Percentiles rank a stretch among this genome's conserved stretches.
These are phyloP conservation scores for Xenoacremonium recifei DNA, from an alignment of 2,329 filamentous ascomycete species.

Conservation along the genomic window DNA sequence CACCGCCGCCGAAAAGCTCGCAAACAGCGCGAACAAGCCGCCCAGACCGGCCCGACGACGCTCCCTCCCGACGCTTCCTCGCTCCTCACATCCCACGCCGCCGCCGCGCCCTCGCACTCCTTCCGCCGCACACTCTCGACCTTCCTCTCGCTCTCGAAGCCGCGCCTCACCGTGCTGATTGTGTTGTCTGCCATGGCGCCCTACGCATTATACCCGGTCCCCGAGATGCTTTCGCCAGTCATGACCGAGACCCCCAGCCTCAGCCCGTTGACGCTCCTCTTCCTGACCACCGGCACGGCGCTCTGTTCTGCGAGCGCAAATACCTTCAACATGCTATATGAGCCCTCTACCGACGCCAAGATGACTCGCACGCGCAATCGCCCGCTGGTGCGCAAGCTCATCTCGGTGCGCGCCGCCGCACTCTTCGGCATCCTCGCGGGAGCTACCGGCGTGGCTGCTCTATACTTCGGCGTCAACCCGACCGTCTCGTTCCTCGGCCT, in stretches of 20 bases:
- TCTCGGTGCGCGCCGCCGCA: slow-evolving; percentile 69
- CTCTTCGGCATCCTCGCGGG: slow-evolving; percentile 78
- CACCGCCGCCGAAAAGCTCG: slow-evolving; percentile 35
- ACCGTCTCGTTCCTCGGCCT: slow-evolving; percentile 85
- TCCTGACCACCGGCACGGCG: slow-evolving; percentile 85
- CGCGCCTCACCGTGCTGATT: slow-evolving; percentile 86
- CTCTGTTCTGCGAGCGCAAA: slow-evolving; percentile 91
- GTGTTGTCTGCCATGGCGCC: slow-evolving; percentile 87
- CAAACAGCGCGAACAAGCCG: slow-evolving; percentile 20
- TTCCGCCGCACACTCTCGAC: slow-evolving; percentile 69
- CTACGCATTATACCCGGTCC: slow-evolving; percentile 91
- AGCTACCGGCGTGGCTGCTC: slow-evolving; percentile 62
- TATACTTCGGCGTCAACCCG: slow-evolving; percentile 91
- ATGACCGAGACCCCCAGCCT: slow-evolving; percentile 71
- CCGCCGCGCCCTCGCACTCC: slow-evolving; percentile 48
- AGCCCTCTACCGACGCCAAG: slow-evolving; percentile 82
- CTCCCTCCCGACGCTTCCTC: slow-evolving; percentile 54
- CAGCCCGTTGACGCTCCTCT: slow-evolving; percentile 86
- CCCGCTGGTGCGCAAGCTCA: slow-evolving; percentile 78
- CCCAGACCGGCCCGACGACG: slow-evolving; percentile 20
- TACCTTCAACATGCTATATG: slow-evolving; percentile 95
- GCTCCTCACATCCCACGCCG: slow-evolving; percentile 51
- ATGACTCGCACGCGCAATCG: slow-evolving; percentile 94
- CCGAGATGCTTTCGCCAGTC: slow-evolving; percentile 73
- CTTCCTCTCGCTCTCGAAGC: slow-evolving; percentile 91